Conservation (phyloP, 2,329 filamentous ascomycete genomes). For the Claviceps monticola region DNA sequence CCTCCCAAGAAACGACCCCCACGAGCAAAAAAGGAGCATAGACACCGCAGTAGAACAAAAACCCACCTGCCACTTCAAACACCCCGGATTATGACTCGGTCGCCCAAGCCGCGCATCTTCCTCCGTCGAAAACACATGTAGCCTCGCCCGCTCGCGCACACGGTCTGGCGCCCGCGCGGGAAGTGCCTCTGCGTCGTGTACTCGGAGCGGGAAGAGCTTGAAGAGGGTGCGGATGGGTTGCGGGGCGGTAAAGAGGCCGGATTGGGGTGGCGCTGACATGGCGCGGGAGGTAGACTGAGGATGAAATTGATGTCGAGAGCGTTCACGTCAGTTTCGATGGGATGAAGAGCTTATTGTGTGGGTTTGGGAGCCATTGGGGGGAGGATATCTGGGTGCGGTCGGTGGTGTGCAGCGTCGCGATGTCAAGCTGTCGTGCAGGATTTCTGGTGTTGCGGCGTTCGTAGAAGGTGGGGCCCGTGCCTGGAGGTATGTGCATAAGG, state of each 20-base stretch:
- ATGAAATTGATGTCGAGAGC: too few relatives aligned
- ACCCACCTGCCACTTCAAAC: conserved; percentile 89
- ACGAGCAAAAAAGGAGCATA: background rate
- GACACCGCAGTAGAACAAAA: background rate
- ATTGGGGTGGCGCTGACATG: conserved; percentile 6
- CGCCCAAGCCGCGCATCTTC: conserved; percentile 44
- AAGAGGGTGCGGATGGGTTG: conserved; percentile 70
- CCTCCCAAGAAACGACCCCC: background rate
- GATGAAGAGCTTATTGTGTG: too few relatives aligned
- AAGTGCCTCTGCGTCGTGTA: conserved; percentile 61
- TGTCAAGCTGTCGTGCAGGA: background rate
- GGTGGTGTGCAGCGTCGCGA: background rate
- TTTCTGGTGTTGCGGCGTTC: conserved; percentile 1
- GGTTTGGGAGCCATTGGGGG: too few relatives aligned
- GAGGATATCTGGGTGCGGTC: too few relatives aligned
- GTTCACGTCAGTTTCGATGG: too few relatives aligned
- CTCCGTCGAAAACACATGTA: conserved; percentile 65
- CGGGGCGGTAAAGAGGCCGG: conserved; percentile 46
- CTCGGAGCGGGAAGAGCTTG: conserved; percentile 65
- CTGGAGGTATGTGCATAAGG: background rate
- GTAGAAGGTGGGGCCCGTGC: background rate
- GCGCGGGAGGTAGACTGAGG: background rate
- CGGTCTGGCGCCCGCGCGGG: conserved; percentile 42
- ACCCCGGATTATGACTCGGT: conserved; percentile 82
- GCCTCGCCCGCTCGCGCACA: conserved; percentile 32